Evolutionary conservation across 2,329 filamentous ascomycete genomes (phyloP).

Genomic region (Talaromyces funiculosus): DNA sequence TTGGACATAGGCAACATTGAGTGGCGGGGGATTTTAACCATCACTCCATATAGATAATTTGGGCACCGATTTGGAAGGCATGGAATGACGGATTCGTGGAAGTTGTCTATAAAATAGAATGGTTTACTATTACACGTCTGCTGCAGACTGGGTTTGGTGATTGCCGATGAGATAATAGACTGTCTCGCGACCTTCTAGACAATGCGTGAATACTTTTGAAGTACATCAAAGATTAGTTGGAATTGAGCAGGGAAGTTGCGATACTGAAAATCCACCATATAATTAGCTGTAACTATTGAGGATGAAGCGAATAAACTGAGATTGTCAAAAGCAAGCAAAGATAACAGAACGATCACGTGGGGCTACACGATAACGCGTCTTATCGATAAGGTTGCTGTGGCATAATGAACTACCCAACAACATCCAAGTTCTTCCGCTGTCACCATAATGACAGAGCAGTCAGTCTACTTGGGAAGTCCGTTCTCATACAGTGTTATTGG

Average conservation of each 20-base stretch:
- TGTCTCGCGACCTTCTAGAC: too few species aligned
- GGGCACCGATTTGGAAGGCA: too few species aligned
- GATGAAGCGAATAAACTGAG: too few species aligned
- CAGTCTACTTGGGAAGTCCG: too few species aligned
- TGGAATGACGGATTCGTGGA: neutral
- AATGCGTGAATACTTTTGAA: too few species aligned
- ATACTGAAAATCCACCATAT: too few species aligned
- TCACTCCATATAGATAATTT: neutral
- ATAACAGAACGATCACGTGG: constrained; percentile 18
- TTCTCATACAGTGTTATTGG: too few species aligned
- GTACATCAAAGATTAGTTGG: too few species aligned
- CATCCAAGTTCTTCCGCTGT: neutral
- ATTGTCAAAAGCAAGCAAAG: too few species aligned
- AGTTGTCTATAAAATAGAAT: neutral
- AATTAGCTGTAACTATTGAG: too few species aligned
- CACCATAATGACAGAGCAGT: neutral
- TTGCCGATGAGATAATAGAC: neutral
- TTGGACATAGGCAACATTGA: neutral
- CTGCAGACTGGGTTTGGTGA: neutral
- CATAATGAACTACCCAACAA: neutral
- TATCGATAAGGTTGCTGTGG: constrained; percentile 25
- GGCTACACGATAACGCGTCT: constrained; percentile 7
- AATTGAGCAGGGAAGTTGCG: too few species aligned
- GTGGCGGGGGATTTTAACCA: neutral
- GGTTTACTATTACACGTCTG: neutral